phyloP scores from a whole-genome alignment of 2,329 filamentous ascomycete species.

The Aspergillaceae sp. region DNA sequence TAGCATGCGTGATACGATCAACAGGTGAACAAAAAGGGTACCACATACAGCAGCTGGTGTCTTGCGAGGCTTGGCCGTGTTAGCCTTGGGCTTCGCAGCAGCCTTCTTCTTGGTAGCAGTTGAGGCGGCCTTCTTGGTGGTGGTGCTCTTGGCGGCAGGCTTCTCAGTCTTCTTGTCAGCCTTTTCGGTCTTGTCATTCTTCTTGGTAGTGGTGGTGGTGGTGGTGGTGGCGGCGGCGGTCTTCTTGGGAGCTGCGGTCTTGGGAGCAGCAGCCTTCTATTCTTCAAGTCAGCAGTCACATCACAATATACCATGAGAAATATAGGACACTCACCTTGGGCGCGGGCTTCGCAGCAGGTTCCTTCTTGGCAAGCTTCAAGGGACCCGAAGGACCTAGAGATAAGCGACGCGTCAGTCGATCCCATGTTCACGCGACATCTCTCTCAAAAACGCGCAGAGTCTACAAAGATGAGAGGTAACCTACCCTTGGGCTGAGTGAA shows the following conservation, averaged over 20 bases:
- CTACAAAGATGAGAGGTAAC: constrained; percentile 20
- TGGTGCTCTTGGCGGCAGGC: constrained; percentile 37
- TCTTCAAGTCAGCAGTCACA: constrained; percentile 2
- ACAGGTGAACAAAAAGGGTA: neutral
- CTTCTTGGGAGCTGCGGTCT: constrained; percentile 16
- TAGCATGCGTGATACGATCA: constrained; percentile 8
- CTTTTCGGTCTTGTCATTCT: constrained; percentile 44
- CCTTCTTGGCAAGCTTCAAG: constrained; percentile 87
- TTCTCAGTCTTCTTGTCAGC: constrained; percentile 34
- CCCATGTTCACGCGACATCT: neutral
- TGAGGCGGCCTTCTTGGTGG: constrained; percentile 36
- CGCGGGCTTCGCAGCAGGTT: constrained; percentile 38
- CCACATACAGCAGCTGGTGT: constrained; percentile 35
- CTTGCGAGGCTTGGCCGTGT: constrained; percentile 48
- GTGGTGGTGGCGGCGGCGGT: constrained; percentile 25
- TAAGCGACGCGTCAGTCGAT: constrained; percentile 21
- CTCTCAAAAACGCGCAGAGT: neutral
- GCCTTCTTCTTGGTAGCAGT: constrained; percentile 43
- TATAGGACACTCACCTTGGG: constrained; percentile 16
- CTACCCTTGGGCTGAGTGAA: constrained; percentile 88
- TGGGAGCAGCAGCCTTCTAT: constrained; percentile 13
- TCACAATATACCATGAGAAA: neutral
- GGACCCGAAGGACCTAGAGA: constrained; percentile 67
- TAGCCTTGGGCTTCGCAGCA: constrained; percentile 44
- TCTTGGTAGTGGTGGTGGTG: constrained; percentile 27